Evolutionary conservation across 306 rosid genomes (phyloP), one percentile per base, ranked within the genome.

Genomic region (Morella rubra): DNA sequence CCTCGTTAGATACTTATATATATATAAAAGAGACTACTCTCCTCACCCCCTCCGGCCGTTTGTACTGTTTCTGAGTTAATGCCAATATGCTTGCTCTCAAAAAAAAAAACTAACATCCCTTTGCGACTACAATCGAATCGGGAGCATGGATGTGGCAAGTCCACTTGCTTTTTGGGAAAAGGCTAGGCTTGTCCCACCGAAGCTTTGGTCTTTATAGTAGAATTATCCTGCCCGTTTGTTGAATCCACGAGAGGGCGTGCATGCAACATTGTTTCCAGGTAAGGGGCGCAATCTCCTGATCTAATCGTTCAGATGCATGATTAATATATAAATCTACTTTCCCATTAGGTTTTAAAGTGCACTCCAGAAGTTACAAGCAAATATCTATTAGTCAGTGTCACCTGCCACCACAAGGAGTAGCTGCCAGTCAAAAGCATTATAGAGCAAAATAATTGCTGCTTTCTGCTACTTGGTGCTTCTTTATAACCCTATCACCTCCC

Each of bases 361-460:
- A 69, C 49, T 65, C 77, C 44, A 52, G 19, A 67, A 76, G 79
- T 14, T 73, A 56, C 13, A 44, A 60, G 56, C 72, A 78, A 77
- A 58, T 55, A 46, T 80, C 50, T 65, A 6, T 51, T 53, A 45
- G 42, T 69, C 1, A 47, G 11, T 47, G 51, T n/a, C 37, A 40
- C 72, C 65, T 58, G 56, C 73, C 77, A 60, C 71, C 81, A 72
- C 73, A 18, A 18, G 14, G 24, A 69, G 78, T 68, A 78, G 71
- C 76, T 81, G 62, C 78, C 61, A 42, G 86, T 81, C 87, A 83
- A 88, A 89, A 90, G 88, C 80, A 78, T 42, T n/a, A 14, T 3
- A 42, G 0, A n/a, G 49, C 46, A 74, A 73, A 86, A 89, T 88
- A 13, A 84, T 91, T 87, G 86, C 74, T 75, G 73, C 90, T 75